Conservation (phyloP, 1,139 yeast genomes). For the Meyerozyma carpophila region DNA sequence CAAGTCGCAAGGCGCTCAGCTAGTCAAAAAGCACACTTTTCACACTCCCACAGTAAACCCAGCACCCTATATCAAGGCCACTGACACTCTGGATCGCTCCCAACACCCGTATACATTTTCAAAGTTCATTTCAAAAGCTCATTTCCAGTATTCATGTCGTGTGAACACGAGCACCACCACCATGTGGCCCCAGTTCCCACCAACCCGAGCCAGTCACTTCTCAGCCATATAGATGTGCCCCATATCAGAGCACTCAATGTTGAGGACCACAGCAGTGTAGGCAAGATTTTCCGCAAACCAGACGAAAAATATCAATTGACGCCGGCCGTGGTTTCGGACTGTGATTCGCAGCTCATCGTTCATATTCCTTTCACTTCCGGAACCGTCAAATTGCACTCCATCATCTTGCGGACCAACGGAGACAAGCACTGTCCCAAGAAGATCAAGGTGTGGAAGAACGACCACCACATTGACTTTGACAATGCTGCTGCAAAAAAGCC, state of each 20-base stretch:
- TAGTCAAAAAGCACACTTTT: too few relatives aligned
- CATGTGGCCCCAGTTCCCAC: constrained; percentile 71
- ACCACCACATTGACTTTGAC: constrained; percentile 65
- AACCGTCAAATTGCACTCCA: constrained; percentile 65
- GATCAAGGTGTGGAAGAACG: constrained; percentile 71
- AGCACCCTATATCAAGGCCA: too few relatives aligned
- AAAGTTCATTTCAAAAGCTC: not conserved
- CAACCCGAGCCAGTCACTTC: constrained; percentile 61
- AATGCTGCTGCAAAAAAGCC: constrained; percentile 48
- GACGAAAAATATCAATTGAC: constrained; percentile 36
- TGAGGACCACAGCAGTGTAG: constrained; percentile 45
- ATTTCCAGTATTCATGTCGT: constrained; percentile 34
- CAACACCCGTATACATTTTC: not conserved
- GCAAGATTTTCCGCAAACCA: constrained; percentile 45
- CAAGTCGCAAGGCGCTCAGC: too few relatives aligned
- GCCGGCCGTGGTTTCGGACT: constrained; percentile 63
- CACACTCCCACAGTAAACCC: too few relatives aligned
- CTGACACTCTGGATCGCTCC: too few relatives aligned
- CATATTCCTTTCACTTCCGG: constrained; percentile 73
- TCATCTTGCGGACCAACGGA: constrained; percentile 64
- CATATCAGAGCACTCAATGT: constrained; percentile 65
- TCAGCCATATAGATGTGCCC: constrained; percentile 53
- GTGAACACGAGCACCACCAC: constrained; percentile 22
- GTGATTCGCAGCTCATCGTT: constrained; percentile 74
- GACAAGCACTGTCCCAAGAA: constrained; percentile 61